phyloP scores from a whole-genome alignment of 1,284 basidiomycete genomes.

The Cystobasidiaceae sp. region DNA sequence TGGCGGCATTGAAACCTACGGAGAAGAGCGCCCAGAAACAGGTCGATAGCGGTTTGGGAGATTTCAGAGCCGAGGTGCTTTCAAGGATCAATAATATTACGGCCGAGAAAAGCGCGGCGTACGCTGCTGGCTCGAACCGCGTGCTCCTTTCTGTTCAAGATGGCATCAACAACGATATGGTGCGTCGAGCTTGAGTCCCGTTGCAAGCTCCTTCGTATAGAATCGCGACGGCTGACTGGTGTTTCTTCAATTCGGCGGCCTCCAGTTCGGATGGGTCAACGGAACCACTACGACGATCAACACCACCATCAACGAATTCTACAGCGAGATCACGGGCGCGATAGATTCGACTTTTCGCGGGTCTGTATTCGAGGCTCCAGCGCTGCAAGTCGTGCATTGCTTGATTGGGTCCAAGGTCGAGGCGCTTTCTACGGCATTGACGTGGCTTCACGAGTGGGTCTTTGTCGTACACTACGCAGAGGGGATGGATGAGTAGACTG shows the following conservation, averaged over 20 bases:
- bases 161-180: constrained; percentile 71
- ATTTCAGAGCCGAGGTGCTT: constrained; percentile 67
- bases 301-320: constrained; percentile 51
- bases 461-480: too few relatives aligned
- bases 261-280: constrained; percentile 84
- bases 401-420: constrained; percentile 82
- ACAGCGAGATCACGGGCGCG: constrained; percentile 52
- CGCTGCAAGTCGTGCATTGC: constrained; percentile 75
- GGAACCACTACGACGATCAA: constrained; percentile 85
- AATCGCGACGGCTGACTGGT: too few relatives aligned
- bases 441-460: constrained; percentile 70
- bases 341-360: constrained; percentile 70
- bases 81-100: constrained; percentile 71
- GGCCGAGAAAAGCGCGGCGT: constrained; percentile 68
- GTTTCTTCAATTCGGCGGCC: too few relatives aligned
- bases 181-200: too few relatives aligned
- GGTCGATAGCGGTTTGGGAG: constrained; percentile 45
- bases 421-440: constrained; percentile 78
- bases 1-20: constrained; percentile 53
- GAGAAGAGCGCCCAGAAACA: constrained; percentile 18
- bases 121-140: constrained; percentile 68
- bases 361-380: constrained; percentile 70
- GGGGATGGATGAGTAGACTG: too few relatives aligned
- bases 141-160: constrained; percentile 64
- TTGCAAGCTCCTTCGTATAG: too few relatives aligned